Base-by-base conservation (phyloP, 1,284 basidiomycete genomes). In the Omphalotus olearius region DNA sequence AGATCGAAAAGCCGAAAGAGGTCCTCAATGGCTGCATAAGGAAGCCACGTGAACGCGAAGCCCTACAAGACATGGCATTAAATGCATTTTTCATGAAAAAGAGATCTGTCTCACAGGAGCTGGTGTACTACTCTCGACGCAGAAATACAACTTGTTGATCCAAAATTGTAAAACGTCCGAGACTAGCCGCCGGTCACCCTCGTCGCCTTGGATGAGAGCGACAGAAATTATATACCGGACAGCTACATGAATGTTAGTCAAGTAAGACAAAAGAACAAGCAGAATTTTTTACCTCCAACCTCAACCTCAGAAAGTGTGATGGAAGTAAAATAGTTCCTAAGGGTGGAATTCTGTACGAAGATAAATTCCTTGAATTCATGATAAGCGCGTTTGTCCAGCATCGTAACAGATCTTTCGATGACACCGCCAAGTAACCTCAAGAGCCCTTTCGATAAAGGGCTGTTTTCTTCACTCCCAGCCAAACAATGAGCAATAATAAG, bases 401-500 rank as follows among this genome's bases (percentile, higher is more conserved):
- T 33, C 0, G 39, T 50, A 20, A 57, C 61, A 6, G 71, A 64
- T 43, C 53, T 53, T 7, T 56, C 53, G n/a, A 72, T 38, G 6
- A 80, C 60, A 7, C 63, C 58, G 0, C 69, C 64, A 13, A 76
- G 54, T 5, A 80, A 60, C 1, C 60, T 47, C 4, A 78, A 50
- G 13, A 75, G 53, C 2, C 58, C 62, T 25, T 53, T 55, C 6
- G 56, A 52, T 11, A 66, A 48, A 4, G 56, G 51, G 26, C 62
- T 58, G 4, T 58, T 50, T 18, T 52, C 54, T 30, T 50, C 39
- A 2, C 56, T 59, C 6, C 56, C 44, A 26, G 60, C 48, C 3
- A 81, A 56, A 14, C 66, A 60, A 47, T 79, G 77, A 7, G 59
- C 54, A 7, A 82, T 61, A 11, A 78, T 64, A 35, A 60, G 64